A percentile compares a stretch with the other conserved stretches of the same genome.
phyloP scores from a whole-genome alignment of 805 yeast genomes.

The Zygoascus bituminiphila region DNA sequence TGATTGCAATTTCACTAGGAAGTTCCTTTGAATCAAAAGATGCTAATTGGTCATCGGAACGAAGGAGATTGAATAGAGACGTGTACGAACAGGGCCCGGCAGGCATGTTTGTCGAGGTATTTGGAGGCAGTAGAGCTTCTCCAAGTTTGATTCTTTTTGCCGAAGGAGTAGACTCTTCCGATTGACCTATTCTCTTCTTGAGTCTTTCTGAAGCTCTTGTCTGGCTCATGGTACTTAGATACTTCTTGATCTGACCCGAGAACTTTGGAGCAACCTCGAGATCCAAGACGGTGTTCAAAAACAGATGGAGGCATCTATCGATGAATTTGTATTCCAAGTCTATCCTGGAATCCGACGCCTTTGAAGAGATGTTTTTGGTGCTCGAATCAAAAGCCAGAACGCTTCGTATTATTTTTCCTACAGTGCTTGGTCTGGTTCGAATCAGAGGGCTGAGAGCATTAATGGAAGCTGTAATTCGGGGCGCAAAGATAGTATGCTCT shows the following conservation, averaged over 20 bases:
- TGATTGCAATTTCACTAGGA: constrained; percentile 53
- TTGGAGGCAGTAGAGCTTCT: constrained; percentile 12
- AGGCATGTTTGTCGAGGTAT: constrained; percentile 19
- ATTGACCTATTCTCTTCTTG: constrained; percentile 28
- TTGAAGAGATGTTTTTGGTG: constrained; percentile 12
- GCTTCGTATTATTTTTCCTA: constrained; percentile 46
- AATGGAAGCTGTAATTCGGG: constrained; percentile 58
- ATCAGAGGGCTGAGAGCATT: constrained; percentile 56
- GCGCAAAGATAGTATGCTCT: constrained; percentile 46
- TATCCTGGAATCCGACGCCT: constrained; percentile 25
- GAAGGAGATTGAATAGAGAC: constrained; percentile 59
- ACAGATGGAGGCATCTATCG: constrained; percentile 44
- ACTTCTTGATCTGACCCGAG: constrained; percentile 24
- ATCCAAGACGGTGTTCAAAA: constrained; percentile 19
- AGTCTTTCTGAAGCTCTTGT: constrained; percentile 23
- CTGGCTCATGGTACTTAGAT: constrained; percentile 23
- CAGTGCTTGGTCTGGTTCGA: constrained; percentile 53
- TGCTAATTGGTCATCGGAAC: constrained; percentile 49
- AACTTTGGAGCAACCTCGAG: constrained; percentile 28
- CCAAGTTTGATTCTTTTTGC: constrained; percentile 20
- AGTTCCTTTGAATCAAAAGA: constrained; percentile 64
- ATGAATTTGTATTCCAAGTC: constrained; percentile 55
- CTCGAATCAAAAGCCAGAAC: constrained; percentile 49
- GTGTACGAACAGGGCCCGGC: constrained; percentile 38
- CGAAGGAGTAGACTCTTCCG: constrained; percentile 19